Evolutionary conservation across 192 early-diverging fungal genomes (phyloP).

Genomic region (Backusella mclennaniae): DNA sequence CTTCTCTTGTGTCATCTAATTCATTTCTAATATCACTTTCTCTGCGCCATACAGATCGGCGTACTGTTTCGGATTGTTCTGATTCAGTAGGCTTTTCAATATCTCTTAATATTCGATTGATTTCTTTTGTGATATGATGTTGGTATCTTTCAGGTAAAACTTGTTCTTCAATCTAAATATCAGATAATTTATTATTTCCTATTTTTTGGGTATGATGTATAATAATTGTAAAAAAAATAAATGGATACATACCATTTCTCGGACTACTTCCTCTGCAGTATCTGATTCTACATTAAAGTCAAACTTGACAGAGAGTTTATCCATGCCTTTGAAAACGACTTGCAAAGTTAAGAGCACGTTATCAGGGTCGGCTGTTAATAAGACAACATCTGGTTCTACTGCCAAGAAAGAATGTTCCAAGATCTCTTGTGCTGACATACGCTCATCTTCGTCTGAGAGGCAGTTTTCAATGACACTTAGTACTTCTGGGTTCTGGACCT

Average conservation of each 20-base stretch:
- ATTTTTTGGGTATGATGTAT: not conserved
- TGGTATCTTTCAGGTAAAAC: conserved; percentile 73
- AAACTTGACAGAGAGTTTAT: conserved; percentile 75
- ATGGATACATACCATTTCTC: conserved; percentile 51
- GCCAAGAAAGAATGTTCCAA: conserved; percentile 54
- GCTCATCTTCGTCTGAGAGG: conserved; percentile 53
- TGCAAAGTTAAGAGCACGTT: conserved; percentile 46
- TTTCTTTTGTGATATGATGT: conserved; percentile 75
- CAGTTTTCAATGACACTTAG: conserved; percentile 66
- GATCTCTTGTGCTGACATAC: conserved; percentile 53
- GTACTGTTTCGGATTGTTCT: conserved; percentile 28
- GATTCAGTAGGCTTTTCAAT: conserved; percentile 45
- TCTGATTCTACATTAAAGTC: conserved; percentile 76
- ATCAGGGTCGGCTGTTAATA: conserved; percentile 45
- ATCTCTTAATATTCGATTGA: conserved; percentile 79
- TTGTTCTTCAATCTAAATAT: conserved; percentile 71
- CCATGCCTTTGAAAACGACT: conserved; percentile 53
- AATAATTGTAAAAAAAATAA: not conserved
- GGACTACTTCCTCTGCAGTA: conserved; percentile 72
- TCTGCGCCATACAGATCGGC: conserved; percentile 34
- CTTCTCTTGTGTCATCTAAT: conserved; percentile 25
- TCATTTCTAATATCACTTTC: conserved; percentile 41
- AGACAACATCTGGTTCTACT: conserved; percentile 43
- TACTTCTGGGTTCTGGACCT: conserved; percentile 59
- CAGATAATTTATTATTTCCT: too few relatives aligned